Evolutionary conservation across 257 asterid species (phyloP).

Genomic region (Nicotiana sylvestris): DNA sequence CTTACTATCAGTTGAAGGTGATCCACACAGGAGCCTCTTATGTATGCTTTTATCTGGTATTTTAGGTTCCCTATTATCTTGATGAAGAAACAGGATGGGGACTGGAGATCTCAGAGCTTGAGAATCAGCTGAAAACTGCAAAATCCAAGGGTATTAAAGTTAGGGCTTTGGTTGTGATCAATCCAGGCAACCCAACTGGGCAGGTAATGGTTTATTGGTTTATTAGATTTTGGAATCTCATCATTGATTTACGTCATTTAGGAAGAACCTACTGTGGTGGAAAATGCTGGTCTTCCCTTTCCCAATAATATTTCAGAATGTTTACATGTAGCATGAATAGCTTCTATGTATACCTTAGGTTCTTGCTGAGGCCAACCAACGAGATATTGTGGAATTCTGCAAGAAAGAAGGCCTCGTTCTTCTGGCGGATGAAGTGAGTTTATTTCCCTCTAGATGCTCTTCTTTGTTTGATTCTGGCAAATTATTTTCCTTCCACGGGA

Average conservation of each 20-base stretch:
- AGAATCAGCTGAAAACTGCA: constrained; percentile 75
- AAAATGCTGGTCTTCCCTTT: not conserved
- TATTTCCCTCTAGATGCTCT: constrained; percentile 1
- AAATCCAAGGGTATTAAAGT: constrained; percentile 66
- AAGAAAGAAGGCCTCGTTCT: constrained; percentile 94
- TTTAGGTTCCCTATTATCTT: constrained; percentile 93
- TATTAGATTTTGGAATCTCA: not conserved
- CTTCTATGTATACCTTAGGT: constrained; percentile 30
- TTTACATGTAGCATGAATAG: not conserved
- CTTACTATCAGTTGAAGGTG: not conserved
- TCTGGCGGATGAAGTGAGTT: constrained; percentile 89
- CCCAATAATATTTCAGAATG: not conserved
- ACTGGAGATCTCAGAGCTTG: constrained; percentile 71
- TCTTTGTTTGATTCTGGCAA: not conserved
- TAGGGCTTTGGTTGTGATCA: constrained; percentile 90
- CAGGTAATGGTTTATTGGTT: constrained; percentile 44
- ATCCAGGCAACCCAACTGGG: constrained; percentile 99
- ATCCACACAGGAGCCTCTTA: constrained; percentile 2
- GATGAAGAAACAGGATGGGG: constrained; percentile 99
- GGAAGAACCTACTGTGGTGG: not conserved
- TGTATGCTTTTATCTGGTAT: not conserved
- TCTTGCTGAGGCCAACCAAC: constrained; percentile 62
- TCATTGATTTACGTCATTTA: not conserved
- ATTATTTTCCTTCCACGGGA: not conserved
- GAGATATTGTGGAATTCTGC: constrained; percentile 87